Evolutionary conservation across 2,329 filamentous ascomycete genomes (phyloP), one percentile per base, ranked within the genome.

Genomic region (Colletotrichum musicola): DNA sequence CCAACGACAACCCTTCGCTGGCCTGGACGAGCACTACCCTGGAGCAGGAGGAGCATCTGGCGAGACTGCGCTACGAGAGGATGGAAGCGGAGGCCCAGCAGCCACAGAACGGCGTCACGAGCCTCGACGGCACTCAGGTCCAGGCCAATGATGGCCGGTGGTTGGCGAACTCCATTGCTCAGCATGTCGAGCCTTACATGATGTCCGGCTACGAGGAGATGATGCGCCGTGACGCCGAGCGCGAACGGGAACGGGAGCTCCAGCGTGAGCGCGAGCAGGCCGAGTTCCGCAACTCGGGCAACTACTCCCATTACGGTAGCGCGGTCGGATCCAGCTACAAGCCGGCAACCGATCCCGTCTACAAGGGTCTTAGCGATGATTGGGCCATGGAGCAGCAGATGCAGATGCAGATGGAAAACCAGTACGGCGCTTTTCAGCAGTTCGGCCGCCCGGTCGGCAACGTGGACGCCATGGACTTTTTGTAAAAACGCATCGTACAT

Each of bases 131-230:
- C 46, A 87, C 83, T 0, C 75, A 84, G 18, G 75, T 85, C 7
- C 88, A 90, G 76, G 81, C 81, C 3, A 78, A 80, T 9, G 85
- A 89, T 68, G 84, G 87, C 27, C 82, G 83, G 59, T 90, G 88
- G 87, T 74, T 82, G 30, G 54, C 76, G 77, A 65, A 72, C 74
- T 30, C 77, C 73, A 51, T 64, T 72, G 20, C 80, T 75, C 71
- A 78, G 53, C 84, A 88, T 69, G 89, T 88, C 46, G 93, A 97
- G 79, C 94, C 94, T 0, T 97, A 97, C 79, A 97, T 97, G 88
- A 79, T 88, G 55, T 91, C 89, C 6, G 94, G 94, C 14, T 97
- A 97, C 76, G 92, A 93, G 74, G 84, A 88, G 75, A 81, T 92
- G 65, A 89, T 91, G 67, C 84, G 85, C 66, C 84, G 88, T 62